These are phyloP conservation scores for Iris macrosiphon DNA, from an alignment of 106 monocot genomes.

Conservation along the genomic window DNA sequence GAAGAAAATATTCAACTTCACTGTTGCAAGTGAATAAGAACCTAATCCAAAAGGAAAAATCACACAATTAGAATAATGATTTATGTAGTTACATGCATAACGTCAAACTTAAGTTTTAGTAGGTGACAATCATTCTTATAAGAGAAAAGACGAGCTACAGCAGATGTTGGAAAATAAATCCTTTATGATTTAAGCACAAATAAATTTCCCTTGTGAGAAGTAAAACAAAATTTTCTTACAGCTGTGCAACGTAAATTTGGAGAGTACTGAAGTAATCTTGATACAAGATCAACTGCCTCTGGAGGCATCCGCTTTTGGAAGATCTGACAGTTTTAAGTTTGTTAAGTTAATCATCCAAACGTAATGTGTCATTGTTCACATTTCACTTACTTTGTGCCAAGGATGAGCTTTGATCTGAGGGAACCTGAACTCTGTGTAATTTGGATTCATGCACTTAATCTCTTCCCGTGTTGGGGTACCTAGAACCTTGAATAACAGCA, in stretches of 20 bases:
- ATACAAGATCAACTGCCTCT: slow-evolving; percentile 69
- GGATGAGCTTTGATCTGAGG: slow-evolving; percentile 44
- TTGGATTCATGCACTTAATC: slow-evolving; percentile 43
- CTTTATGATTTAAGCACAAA: not conserved
- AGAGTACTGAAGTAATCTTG: slow-evolving; percentile 65
- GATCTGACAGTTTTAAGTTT: slow-evolving; percentile 20
- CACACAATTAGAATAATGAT: not conserved
- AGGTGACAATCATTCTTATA: not conserved
- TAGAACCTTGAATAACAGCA: slow-evolving; percentile 17
- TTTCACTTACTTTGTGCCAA: slow-evolving; percentile 27
- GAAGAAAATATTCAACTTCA: too few species aligned
- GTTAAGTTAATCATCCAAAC: not conserved
- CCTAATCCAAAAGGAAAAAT: not conserved
- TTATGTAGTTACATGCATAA: not conserved
- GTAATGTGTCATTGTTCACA: not conserved
- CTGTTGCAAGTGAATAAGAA: not conserved
- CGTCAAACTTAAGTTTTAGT: too few species aligned
- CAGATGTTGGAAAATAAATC: not conserved
- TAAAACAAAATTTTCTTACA: slow-evolving; percentile 35
- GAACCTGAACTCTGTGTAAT: slow-evolving; percentile 40
- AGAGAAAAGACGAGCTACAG: not conserved
- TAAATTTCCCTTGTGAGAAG: not conserved
- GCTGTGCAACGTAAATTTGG: slow-evolving; percentile 71
- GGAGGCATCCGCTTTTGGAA: slow-evolving; percentile 61
- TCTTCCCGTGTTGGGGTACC: slow-evolving; percentile 42